A percentile compares a stretch with the other conserved stretches of the same genome.
Conservation (phyloP, 2,329 filamentous ascomycete species). For the Scedosporium aurantiacum region DNA sequence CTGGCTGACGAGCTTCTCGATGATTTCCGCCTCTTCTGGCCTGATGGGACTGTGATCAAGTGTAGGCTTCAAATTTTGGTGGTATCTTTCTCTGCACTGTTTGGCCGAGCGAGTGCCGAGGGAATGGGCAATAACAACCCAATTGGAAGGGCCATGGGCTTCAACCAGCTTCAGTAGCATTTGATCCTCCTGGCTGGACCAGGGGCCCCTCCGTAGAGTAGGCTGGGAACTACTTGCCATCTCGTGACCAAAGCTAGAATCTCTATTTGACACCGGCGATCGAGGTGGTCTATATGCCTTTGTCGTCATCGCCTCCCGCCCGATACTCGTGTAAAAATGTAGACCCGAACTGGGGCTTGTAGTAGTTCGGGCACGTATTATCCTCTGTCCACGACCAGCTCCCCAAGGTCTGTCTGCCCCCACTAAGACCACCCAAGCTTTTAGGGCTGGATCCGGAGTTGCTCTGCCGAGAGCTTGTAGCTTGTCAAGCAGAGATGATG, state of each 20-base stretch:
- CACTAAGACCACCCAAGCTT: no score
- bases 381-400: no score
- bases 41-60: constrained; percentile 66
- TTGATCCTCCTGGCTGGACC: constrained; percentile 68
- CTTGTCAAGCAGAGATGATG: no score
- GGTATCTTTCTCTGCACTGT: constrained; percentile 88
- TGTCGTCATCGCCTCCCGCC: no score
- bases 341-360: no score
- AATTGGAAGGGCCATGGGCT: constrained; percentile 68
- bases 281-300: neutral
- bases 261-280: neutral
- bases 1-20: constrained; percentile 64
- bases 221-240: neutral
- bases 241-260: neutral
- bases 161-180: constrained; percentile 60
- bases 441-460: no score
- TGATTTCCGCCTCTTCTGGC: constrained; percentile 56
- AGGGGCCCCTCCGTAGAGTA: constrained; percentile 50
- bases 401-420: no score
- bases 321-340: no score
- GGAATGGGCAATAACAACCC: constrained; percentile 72
- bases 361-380: no score
- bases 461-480: no score
- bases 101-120: constrained; percentile 76
- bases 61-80: constrained; percentile 78